Base-by-base conservation (phyloP, 2,329 filamentous ascomycete genomes). In the Dactylella cylindrospora region DNA sequence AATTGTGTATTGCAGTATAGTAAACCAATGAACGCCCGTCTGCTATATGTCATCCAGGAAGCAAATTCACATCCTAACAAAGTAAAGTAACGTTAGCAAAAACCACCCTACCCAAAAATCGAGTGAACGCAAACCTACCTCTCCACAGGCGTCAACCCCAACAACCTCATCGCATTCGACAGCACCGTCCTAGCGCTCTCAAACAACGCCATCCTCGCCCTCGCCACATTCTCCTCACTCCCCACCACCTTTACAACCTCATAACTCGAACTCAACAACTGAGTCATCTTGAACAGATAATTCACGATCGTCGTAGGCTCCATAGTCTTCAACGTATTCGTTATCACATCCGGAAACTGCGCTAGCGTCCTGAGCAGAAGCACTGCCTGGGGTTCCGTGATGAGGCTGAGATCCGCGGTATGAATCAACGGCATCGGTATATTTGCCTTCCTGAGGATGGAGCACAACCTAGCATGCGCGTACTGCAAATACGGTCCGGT, bases 401-500 rank as follows among this genome's bases (percentile, higher is more conserved):
- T 79, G 33, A 90, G 79, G 8, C 78, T 78, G 44, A 87, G 75
- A 71, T 91, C 81, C 15, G 86, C 84, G 9, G 74, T 75, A 8
- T 76, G 74, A 23, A 91, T 76, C 7, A 86, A 81, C 46, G 80
- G 78, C 4, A 77, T 73, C 1, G 75, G 72, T 23, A 85, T 74
- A 6, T 72, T 74, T 1, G 79, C 79, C 69, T 77, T 78, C 68
- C 81, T 79, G 68, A 78, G 77, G 68, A 85, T 86, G 6, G 77
- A 78, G 67, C 75, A 78, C 33, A 90, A 78, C 68, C 85, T 84
- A 26, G 85, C 84, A 70, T 90, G 85, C 3, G 87, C 87, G 70
- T 90, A 90, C 76, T 94, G 88, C 35, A 94, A 79, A 72, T 90
- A 90, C 9, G 87, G 86, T 5, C 88, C 88, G 1, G 88, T 93